Evolutionary conservation across 2,329 filamentous ascomycete genomes (phyloP).

Genomic region (Penicillium paneum): DNA sequence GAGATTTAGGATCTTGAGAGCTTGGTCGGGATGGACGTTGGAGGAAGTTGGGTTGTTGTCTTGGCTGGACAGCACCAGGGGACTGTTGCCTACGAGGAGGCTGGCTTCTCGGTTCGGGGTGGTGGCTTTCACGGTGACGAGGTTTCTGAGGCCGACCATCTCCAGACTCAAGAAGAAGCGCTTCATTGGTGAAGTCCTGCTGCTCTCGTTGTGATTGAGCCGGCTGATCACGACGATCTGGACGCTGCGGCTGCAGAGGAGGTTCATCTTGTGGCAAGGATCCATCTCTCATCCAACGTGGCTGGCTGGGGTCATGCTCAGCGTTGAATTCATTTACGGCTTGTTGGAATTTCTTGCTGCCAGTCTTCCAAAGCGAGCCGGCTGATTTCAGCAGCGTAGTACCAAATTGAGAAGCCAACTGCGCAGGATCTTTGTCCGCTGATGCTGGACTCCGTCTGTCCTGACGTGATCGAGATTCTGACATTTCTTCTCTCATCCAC

Average conservation of each 20-base stretch:
- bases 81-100: constrained; percentile 24
- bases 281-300: constrained; percentile 90
- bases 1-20: constrained; percentile 52
- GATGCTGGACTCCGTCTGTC: constrained; percentile 41
- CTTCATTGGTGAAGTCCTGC: constrained; percentile 58
- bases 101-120: constrained; percentile 17
- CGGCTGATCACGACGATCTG: constrained; percentile 22
- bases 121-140: constrained; percentile 24
- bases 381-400: constrained; percentile 87
- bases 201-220: constrained; percentile 18
- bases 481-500: constrained; percentile 60
- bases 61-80: constrained; percentile 21
- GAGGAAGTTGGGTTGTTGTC: constrained; percentile 52
- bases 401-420: constrained; percentile 77
- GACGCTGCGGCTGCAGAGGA: constrained; percentile 13
- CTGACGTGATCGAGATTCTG: constrained; percentile 24
- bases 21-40: constrained; percentile 48
- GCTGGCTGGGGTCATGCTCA: constrained; percentile 73
- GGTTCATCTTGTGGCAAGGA: constrained; percentile 31
- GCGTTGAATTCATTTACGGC: constrained; percentile 80
- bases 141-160: constrained; percentile 28
- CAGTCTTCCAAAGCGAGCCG: constrained; percentile 90
- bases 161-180: constrained; percentile 35
- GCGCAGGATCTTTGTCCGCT: constrained; percentile 70
- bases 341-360: constrained; percentile 88